A percentile compares a stretch with the other conserved stretches of the same genome.
Conservation (phyloP, 75 land plant species). For the Adiantum capillusveneris region DNA sequence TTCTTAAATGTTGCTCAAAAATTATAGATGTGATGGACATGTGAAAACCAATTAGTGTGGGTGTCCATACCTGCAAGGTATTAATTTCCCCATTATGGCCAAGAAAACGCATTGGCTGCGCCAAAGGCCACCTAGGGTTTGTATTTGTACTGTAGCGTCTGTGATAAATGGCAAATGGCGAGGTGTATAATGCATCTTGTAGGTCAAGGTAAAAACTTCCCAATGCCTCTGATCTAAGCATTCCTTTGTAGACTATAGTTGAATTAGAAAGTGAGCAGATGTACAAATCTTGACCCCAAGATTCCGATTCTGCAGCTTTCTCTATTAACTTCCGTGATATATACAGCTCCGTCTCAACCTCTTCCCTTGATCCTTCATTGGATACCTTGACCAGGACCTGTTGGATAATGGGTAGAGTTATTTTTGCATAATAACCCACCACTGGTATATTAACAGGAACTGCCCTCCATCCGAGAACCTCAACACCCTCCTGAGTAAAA, state of each 20-base stretch:
- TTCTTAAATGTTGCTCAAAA: background rate
- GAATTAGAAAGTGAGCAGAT: conserved; percentile 91
- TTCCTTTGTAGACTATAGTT: conserved; percentile 96
- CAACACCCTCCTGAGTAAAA: conserved; percentile 77
- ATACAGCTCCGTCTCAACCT: conserved; percentile 92
- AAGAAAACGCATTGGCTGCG: conserved; percentile 96
- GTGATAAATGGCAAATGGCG: conserved; percentile 93
- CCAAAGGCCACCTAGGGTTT: conserved; percentile 97
- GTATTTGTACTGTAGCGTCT: conserved; percentile 96
- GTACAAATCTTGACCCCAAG: conserved; percentile 79
- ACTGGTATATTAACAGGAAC: conserved; percentile 78
- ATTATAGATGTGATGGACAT: too few species aligned
- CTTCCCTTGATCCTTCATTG: conserved; percentile 65
- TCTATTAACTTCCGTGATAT: conserved; percentile 87
- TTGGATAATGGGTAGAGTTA: conserved; percentile 79
- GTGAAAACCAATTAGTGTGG: too few species aligned
- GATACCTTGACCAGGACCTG: conserved; percentile 83
- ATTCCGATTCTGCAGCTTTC: conserved; percentile 40
- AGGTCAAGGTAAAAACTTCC: conserved; percentile 82
- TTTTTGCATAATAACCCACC: conserved; percentile 82
- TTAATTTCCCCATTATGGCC: conserved; percentile 99
- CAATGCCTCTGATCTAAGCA: conserved; percentile 85
- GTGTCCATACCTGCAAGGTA: conserved; percentile 75
- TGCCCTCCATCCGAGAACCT: conserved; percentile 91
- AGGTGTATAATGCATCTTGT: conserved; percentile 55